Evolutionary conservation across 768 basidiomycete genomes (phyloP).

Genomic region (Dentipellis fragilis): DNA sequence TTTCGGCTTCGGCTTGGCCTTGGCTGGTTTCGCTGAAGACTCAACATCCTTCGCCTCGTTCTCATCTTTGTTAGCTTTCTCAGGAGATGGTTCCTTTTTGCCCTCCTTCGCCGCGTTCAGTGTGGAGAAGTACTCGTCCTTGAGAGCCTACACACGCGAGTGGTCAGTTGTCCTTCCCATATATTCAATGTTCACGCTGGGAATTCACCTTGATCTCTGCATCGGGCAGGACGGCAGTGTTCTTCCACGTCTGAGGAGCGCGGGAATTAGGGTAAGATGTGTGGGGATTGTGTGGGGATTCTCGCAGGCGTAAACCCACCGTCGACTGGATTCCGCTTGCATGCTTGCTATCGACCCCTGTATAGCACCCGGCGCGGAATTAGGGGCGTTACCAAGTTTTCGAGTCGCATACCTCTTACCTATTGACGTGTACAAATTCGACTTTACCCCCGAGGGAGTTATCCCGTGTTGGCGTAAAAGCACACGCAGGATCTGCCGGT

Average conservation of each 20-base stretch:
- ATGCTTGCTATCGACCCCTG: constrained; percentile 71
- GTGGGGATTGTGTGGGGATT: too few species aligned
- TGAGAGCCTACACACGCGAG: constrained; percentile 37
- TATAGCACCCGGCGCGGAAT: neutral
- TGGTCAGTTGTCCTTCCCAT: neutral
- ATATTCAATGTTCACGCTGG: neutral
- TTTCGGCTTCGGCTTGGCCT: constrained; percentile 31
- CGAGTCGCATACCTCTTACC: constrained; percentile 25
- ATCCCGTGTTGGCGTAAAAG: constrained; percentile 56
- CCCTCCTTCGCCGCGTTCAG: constrained; percentile 24
- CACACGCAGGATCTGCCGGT: constrained; percentile 53
- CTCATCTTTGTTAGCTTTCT: neutral
- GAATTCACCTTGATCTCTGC: constrained; percentile 47
- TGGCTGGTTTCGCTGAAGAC: neutral
- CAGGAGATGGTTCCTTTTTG: constrained; percentile 10
- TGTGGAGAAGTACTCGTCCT: constrained; percentile 50
- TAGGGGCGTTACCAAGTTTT: too few species aligned
- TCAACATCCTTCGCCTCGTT: constrained; percentile 4
- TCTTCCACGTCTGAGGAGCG: constrained; percentile 53
- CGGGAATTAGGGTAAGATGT: too few species aligned
- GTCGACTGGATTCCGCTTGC: constrained; percentile 63
- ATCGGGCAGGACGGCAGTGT: constrained; percentile 44
- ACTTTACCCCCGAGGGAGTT: constrained; percentile 60
- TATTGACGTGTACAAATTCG: constrained; percentile 55
- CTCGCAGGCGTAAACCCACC: constrained; percentile 25